Conservation (phyloP, 164 flowering plant species). For the Vitis amurensis region DNA sequence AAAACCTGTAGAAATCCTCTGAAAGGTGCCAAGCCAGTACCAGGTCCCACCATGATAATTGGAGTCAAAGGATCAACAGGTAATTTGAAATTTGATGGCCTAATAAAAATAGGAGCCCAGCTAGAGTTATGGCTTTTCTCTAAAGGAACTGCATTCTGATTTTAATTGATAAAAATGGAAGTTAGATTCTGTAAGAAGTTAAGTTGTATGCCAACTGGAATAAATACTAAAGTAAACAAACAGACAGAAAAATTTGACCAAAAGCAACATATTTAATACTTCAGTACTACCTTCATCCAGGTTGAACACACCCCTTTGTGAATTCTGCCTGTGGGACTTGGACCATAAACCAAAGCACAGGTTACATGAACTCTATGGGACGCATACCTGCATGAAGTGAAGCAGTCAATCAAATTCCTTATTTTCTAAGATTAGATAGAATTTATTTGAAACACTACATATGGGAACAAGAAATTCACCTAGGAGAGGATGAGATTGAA, state of each 20-base stretch:
- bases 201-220: too few relatives aligned
- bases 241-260: not conserved
- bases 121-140: conserved; percentile 64
- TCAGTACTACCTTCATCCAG: conserved; percentile 86
- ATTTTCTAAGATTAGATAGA: not conserved
- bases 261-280: too few relatives aligned
- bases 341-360: conserved; percentile 80
- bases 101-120: conserved; percentile 79
- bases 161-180: not conserved
- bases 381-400: conserved; percentile 42
- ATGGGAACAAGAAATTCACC: conserved; percentile 31
- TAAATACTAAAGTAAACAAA: not conserved
- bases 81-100: conserved; percentile 76
- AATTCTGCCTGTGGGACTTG: conserved; percentile 82
- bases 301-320: conserved; percentile 92
- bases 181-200: not conserved
- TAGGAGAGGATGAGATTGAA: conserved; percentile 94
- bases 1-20: conserved; percentile 87
- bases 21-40: conserved; percentile 92
- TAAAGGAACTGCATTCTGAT: conserved; percentile 67
- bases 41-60: conserved; percentile 84
- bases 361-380: conserved; percentile 80
- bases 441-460: not conserved
- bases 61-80: conserved; percentile 69
- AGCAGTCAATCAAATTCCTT: not conserved